A percentile compares a stretch with the other conserved stretches of the same genome.
Evolutionary conservation across 1,139 yeast genomes (phyloP).

Genomic region (Sugiyamaella neomexicana): DNA sequence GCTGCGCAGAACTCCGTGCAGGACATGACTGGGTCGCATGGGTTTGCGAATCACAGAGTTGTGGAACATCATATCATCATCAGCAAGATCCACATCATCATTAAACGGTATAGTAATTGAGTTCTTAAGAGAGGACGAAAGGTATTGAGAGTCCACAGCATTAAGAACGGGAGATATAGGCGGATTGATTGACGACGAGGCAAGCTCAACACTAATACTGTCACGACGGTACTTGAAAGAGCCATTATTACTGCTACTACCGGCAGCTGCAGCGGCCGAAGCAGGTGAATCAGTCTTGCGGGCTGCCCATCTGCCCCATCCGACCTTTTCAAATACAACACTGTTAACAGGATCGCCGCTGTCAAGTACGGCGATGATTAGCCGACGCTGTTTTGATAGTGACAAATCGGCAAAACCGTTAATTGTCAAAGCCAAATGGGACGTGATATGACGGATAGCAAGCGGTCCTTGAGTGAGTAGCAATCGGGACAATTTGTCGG

Average conservation of each 20-base stretch:
- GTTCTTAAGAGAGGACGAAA: conserved; percentile 9
- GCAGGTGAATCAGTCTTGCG: conserved; percentile 47
- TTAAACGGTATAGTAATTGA: conserved; percentile 37
- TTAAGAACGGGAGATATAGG: conserved; percentile 31
- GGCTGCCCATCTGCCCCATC: conserved; percentile 99
- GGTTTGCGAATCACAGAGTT: conserved; percentile 21
- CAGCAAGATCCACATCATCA: conserved; percentile 49
- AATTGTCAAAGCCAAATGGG: conserved; percentile 71
- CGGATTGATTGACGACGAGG: conserved; percentile 25
- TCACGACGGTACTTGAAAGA: conserved; percentile 43
- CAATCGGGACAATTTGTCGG: conserved; percentile 69
- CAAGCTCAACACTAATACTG: conserved; percentile 48
- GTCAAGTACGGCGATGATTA: conserved; percentile 87
- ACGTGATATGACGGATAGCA: conserved; percentile 86
- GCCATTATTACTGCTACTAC: conserved; percentile 9
- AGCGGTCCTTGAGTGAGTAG: conserved; percentile 77
- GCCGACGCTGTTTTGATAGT: conserved; percentile 82
- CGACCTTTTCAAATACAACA: conserved; percentile 84
- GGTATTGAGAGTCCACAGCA: conserved; percentile 23
- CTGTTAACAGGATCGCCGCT: conserved; percentile 62
- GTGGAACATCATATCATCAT: conserved; percentile 39
- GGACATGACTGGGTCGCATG: conserved; percentile 12
- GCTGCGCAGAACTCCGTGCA: conserved; percentile 13
- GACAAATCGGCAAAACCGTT: conserved; percentile 78
- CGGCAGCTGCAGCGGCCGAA: conserved; percentile 18